phyloP scores from a whole-genome alignment of 2,329 filamentous ascomycete species.

The Hypoxylon sp. region DNA sequence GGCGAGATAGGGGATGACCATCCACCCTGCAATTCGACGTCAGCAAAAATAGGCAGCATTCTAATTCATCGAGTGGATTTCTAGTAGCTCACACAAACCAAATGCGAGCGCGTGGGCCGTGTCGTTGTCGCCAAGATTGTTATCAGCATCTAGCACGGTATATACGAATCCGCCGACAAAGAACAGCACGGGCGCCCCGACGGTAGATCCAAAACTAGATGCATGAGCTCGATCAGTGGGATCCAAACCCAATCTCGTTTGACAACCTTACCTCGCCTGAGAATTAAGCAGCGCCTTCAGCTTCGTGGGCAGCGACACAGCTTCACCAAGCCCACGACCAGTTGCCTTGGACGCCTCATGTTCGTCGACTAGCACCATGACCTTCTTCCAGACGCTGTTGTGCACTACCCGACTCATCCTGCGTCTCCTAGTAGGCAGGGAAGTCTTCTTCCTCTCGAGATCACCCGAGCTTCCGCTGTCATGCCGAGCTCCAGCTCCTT shows the following conservation, averaged over 20 bases:
- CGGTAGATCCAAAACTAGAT: conserved; percentile 43
- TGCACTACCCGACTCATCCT: conserved; percentile 32
- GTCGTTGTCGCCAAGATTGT: conserved; percentile 43
- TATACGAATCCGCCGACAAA: conserved; percentile 45
- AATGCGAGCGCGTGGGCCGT: conserved; percentile 45
- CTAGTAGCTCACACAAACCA: conserved; percentile 44
- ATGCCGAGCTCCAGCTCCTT: conserved; percentile 5
- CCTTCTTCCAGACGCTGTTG: conserved; percentile 43
- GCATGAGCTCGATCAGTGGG: background rate
- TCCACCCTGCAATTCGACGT: conserved; percentile 42
- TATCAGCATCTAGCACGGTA: conserved; percentile 42
- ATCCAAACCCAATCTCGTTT: background rate
- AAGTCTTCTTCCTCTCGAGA: conserved; percentile 12
- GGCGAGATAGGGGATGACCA: conserved; percentile 46
- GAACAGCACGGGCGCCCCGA: conserved; percentile 44
- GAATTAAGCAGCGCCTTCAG: conserved; percentile 43
- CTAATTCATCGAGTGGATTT: too few relatives aligned
- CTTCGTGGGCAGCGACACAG: conserved; percentile 41
- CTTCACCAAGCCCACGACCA: conserved; percentile 8
- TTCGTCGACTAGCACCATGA: conserved; percentile 45
- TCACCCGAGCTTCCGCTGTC: conserved; percentile 22
- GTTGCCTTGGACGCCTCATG: conserved; percentile 28
- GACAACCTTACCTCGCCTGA: conserved; percentile 39
- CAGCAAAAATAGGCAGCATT: background rate
- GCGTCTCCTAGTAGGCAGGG: background rate